phyloP scores from a whole-genome alignment of 106 monocot species.

The Allium cepa region DNA sequence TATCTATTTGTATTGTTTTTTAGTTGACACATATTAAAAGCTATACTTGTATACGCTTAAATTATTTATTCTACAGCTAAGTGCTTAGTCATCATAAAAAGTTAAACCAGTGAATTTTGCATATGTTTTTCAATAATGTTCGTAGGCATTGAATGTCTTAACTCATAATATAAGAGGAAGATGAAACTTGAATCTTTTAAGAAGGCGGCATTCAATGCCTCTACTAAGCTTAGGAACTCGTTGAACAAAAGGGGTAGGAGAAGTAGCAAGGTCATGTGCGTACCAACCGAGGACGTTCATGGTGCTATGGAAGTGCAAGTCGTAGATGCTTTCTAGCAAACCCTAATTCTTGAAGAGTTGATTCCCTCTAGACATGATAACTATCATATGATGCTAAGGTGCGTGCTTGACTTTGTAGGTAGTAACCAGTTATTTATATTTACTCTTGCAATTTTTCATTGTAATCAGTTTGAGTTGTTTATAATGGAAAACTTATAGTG shows the following conservation, averaged over 20 bases:
- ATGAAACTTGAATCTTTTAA: slow-evolving; percentile 25
- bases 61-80: background rate
- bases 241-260: slow-evolving; percentile 48
- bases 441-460: no score
- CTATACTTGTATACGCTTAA: background rate
- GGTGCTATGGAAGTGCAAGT: slow-evolving; percentile 49
- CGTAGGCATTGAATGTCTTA: background rate
- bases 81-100: no score
- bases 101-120: no score
- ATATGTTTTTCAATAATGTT: background rate
- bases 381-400: slow-evolving; percentile 61
- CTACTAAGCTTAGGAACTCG: slow-evolving; percentile 43
- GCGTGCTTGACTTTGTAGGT: background rate
- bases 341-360: slow-evolving; percentile 46
- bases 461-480: background rate
- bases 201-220: slow-evolving; percentile 42
- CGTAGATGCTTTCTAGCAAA: slow-evolving; percentile 60
- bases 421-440: no score
- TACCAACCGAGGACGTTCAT: slow-evolving; percentile 52
- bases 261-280: slow-evolving; percentile 48
- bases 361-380: slow-evolving; percentile 54
- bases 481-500: background rate
- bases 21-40: background rate
- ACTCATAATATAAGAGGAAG: slow-evolving; percentile 2
- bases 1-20: background rate